These are phyloP conservation scores for Wickerhamiella spandovensis DNA, from an alignment of 805 yeast species.

Conservation along the genomic window DNA sequence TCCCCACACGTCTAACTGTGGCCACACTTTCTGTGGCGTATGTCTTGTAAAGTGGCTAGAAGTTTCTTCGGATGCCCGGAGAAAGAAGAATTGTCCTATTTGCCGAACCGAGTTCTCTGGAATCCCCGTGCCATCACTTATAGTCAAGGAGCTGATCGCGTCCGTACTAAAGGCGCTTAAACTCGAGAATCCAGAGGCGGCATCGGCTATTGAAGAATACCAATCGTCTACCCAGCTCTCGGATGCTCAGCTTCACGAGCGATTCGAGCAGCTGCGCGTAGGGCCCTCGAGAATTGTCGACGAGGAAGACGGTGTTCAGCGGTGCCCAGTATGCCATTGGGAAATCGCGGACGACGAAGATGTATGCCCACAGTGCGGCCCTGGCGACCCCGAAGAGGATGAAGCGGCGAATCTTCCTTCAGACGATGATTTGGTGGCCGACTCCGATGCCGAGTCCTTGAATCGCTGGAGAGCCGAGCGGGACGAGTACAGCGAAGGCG, in stretches of 20 bases:
- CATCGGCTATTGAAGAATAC: conserved; percentile 7
- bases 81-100: conserved; percentile 13
- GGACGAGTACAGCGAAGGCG: conserved; percentile 1
- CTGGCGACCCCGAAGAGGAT: conserved; percentile 2
- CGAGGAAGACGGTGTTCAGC: conserved; percentile 46
- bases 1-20: conserved; percentile 46
- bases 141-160: conserved; percentile 8
- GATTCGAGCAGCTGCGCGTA: neutral
- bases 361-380: conserved; percentile 44
- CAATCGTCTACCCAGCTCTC: neutral
- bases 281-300: conserved; percentile 1
- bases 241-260: neutral
- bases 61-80: conserved; percentile 2
- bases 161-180: neutral
- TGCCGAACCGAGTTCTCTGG: conserved; percentile 12
- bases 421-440: conserved; percentile 1
- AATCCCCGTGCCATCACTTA: conserved; percentile 12
- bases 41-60: conserved; percentile 23
- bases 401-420: neutral
- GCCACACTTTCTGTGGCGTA: conserved; percentile 54
- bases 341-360: conserved; percentile 40
- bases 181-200: conserved; percentile 8
- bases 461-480: neutral
- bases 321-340: conserved; percentile 60
- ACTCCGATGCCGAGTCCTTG: neutral